Evolutionary conservation across 75 land plant genomes (phyloP), one percentile per base, ranked within the genome.

Genomic region (Selaginella moellendorffii): DNA sequence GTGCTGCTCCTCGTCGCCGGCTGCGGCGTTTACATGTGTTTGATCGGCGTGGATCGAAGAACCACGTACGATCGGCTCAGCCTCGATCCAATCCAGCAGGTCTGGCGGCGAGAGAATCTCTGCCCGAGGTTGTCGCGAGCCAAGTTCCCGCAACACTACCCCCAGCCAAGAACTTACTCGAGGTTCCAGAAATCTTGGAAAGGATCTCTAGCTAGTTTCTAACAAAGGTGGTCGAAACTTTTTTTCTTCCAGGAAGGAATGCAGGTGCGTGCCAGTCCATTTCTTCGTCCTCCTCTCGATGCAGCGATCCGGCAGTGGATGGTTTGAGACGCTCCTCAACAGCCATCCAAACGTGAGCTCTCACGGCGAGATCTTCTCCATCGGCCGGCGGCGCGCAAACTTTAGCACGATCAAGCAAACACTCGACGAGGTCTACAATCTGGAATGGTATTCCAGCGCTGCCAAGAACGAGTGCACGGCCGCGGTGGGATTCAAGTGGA

Each of bases 301-400:
- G 90, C 87, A 86, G 69, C 78, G 90, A 36, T 83, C 90, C 10
- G 91, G 91, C 22, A 88, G 87, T 77, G 93, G 88, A 31, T 88
- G 93, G 93, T 88, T 88, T 77, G 88, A 88, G 59, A 84, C 91
- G 60, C 65, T 87, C 31, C 65, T 87, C 23, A 87, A 87, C 62
- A 84, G 84, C 63, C 91, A 87, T 65, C 76, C 76, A 1, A 87
- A 87, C 29, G 54, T 87, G 24, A 87, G 91, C 64, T 87, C 87
- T 1, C 86, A 84, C 54, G 91, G 91, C 1, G 91, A 87, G 51
- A 76, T 87, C 12, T 81, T 87, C 63, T 74, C 82, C 5, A 69
- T 71, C 0, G 63, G 61, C 5, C 24, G 54, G 29, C 68, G 92
- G 63, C 72, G 92, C 25, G 71, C 61, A 0, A 85, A 82, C 68